These are phyloP conservation scores for Neofusicoccum parvum DNA, from an alignment of 2,329 filamentous ascomycete genomes.

Conservation along the genomic window DNA sequence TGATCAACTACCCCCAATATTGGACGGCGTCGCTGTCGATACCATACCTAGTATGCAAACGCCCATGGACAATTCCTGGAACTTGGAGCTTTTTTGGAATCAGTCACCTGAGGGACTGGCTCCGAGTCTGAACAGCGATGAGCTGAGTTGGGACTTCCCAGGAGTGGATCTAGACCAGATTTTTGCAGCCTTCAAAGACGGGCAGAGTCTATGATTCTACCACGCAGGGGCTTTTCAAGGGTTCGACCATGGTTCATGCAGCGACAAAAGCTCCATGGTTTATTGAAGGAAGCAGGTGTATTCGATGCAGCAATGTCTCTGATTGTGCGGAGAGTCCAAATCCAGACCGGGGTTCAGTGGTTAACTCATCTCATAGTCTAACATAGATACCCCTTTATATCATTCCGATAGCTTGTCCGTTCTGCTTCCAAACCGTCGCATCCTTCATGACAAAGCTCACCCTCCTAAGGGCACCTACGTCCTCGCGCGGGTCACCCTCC, in stretches of 20 bases:
- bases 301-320: too few species aligned
- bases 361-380: background rate
- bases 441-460: conserved; percentile 63
- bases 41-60: background rate
- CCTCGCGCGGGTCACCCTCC: conserved; percentile 46
- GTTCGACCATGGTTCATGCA: too few species aligned
- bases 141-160: conserved; percentile 17
- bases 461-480: conserved; percentile 47
- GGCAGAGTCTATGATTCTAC: background rate
- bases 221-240: background rate
- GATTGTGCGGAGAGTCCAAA: too few species aligned
- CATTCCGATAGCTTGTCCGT: conserved; percentile 24
- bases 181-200: conserved; percentile 17
- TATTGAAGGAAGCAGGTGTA: too few species aligned
- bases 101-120: background rate
- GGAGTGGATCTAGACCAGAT: conserved; percentile 20
- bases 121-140: conserved; percentile 12
- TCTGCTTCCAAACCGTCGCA: conserved; percentile 51
- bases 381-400: conserved; percentile 1
- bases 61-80: conserved; percentile 1
- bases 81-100: conserved; percentile 6
- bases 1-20: background rate
- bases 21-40: background rate
- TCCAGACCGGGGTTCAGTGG: too few species aligned
- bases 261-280: too few species aligned